Percentiles rank a stretch among this genome's conserved stretches.
These are phyloP conservation scores for Phalaenopsis equestris DNA, from an alignment of 106 monocot genomes.

Conservation along the genomic window DNA sequence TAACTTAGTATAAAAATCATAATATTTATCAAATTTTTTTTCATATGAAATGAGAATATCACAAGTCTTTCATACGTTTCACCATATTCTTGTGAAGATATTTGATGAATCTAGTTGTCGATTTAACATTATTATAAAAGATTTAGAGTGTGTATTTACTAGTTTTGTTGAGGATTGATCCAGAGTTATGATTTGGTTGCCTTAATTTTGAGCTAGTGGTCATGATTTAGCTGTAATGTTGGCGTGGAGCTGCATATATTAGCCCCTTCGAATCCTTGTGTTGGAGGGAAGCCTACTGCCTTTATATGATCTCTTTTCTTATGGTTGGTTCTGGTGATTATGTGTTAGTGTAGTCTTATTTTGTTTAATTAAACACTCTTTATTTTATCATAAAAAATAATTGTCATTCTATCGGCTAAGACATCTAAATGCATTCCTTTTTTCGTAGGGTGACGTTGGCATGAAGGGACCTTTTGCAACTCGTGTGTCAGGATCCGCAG, in stretches of 20 bases:
- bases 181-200: background rate
- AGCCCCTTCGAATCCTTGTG: background rate
- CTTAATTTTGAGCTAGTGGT: background rate
- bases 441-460: conserved; percentile 70
- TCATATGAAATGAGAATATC: background rate
- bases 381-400: background rate
- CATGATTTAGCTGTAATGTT: background rate
- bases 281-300: background rate
- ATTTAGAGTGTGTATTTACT: background rate
- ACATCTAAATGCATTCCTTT: background rate
- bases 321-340: background rate
- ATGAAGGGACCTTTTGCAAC: conserved; percentile 88
- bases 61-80: background rate
- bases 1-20: background rate
- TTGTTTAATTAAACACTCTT: background rate
- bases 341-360: background rate
- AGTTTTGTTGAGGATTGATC: background rate
- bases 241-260: background rate
- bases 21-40: background rate
- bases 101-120: background rate
- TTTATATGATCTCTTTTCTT: background rate
- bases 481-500: conserved; percentile 87
- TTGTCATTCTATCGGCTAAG: background rate
- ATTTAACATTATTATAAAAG: background rate
- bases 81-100: background rate